These are phyloP conservation scores for Castanopsis chinensis DNA, from an alignment of 306 rosid genomes.

Conservation along the genomic window DNA sequence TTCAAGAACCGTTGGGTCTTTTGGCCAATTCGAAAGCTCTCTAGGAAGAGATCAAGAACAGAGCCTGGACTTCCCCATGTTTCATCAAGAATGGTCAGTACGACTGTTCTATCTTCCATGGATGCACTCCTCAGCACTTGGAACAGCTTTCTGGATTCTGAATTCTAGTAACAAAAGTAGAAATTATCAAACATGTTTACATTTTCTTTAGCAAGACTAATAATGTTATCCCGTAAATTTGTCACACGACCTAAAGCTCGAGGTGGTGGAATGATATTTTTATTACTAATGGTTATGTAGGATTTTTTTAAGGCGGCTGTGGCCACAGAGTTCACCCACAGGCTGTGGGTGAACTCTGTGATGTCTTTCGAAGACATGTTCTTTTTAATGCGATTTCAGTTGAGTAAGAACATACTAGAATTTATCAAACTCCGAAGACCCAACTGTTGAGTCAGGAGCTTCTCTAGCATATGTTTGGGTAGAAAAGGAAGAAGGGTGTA, in stretches of 20 bases:
- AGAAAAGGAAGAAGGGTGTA: conserved; percentile 50
- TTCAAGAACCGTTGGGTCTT: conserved; percentile 43
- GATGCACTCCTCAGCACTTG: conserved; percentile 36
- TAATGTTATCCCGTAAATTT: too few species aligned
- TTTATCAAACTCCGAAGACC: conserved; percentile 54
- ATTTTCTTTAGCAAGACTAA: too few species aligned
- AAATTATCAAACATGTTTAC: too few species aligned
- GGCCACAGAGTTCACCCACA: too few species aligned
- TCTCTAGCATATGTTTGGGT: conserved; percentile 31
- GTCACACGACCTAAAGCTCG: too few species aligned
- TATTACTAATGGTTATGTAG: too few species aligned
- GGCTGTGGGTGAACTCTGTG: too few species aligned
- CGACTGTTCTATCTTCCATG: conserved; percentile 44
- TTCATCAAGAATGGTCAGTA: conserved; percentile 51
- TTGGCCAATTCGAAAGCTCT: conserved; percentile 43
- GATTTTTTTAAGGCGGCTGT: too few species aligned
- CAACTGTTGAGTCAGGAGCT: conserved; percentile 44
- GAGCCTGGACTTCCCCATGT: conserved; percentile 52
- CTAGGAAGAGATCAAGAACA: conserved; percentile 49
- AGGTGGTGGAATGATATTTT: too few species aligned
- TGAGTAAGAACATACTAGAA: conserved; percentile 46
- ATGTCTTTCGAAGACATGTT: conserved; percentile 49
- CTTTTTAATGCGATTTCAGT: conserved; percentile 59
- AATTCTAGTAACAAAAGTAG: conserved; percentile 7
- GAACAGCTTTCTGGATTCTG: conserved; percentile 22